Base-by-base conservation (phyloP, 2,329 filamentous ascomycete genomes). In the Cladosporium sp. region DNA sequence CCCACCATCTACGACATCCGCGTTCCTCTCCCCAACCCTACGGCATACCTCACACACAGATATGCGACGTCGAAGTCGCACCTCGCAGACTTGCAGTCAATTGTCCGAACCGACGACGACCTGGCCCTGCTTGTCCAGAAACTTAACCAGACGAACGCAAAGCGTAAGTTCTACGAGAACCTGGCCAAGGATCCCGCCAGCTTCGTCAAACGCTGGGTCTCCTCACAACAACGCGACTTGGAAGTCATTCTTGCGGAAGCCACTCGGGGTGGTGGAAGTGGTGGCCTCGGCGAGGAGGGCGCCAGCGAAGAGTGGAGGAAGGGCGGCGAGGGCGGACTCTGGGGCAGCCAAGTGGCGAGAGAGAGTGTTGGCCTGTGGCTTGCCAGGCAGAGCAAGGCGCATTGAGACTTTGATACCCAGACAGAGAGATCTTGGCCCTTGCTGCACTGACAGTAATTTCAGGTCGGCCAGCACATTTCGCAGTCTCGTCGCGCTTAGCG, bases 1-100 rank as follows among this genome's bases (percentile, higher is more conserved):
- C 89, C 92, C 0, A 97, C 93, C 6, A 84, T 98, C 72, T 97
- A 97, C 81, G 94, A 98, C 78, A 85, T 99, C 57, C 72, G 89
- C 72, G 91, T 99, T 55, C 85, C 88, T 1, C 85, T 97, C 18
- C 91, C 96, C 71, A 92, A 97, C 75, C 92, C 93, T 1, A 83
- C 96, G 59, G 88, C 89, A 61, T 83, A 86, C 66, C 91, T 91
- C 69, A 85, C 91, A 5, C 76, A 78, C 62, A 73, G 77, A 52
- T 73, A 77, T 66, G 72, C 74, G 66, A 73, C 73, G 16, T 79
- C 79, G 44, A 77, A 78, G 49, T 75, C 77, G 37, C 80, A 79
- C 78, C 85, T 89, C 18, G 80, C 84, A 46, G 89, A 89, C 73
- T 85, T 98, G 33, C 90, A 90, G 70, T 88, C 93, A 68, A 91